Evolutionary conservation across 2,329 filamentous ascomycete genomes (phyloP).

Genomic region (Fusarium liriodendri): DNA sequence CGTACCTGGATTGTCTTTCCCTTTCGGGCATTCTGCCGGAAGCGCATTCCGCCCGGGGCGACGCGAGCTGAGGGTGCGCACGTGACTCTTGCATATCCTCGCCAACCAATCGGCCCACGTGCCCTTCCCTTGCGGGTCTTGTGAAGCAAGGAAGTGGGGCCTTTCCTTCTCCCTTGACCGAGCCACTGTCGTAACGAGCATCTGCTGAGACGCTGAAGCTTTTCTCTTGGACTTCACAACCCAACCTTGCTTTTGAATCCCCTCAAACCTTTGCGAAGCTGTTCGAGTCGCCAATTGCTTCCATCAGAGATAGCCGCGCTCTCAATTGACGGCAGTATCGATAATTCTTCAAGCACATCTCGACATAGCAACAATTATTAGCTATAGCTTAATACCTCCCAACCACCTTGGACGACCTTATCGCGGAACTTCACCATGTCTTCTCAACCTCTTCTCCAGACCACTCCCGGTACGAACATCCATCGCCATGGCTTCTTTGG

Average conservation of each 20-base stretch:
- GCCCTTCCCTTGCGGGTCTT: conserved; percentile 31
- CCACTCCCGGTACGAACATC: conserved; percentile 79
- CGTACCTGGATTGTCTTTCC: conserved; percentile 44
- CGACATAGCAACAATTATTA: neutral
- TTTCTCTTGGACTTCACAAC: conserved; percentile 21
- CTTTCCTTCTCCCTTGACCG: conserved; percentile 26
- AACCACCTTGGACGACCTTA: conserved; percentile 15
- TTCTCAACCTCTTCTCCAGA: conserved; percentile 94
- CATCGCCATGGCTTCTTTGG: conserved; percentile 36
- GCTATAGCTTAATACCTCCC: conserved; percentile 9
- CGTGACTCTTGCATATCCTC: conserved; percentile 37
- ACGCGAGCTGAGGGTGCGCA: conserved; percentile 36
- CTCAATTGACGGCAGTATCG: conserved; percentile 7
- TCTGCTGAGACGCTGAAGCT: conserved; percentile 14
- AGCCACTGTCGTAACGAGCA: conserved; percentile 36
- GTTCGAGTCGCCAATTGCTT: conserved; percentile 11
- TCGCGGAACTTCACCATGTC: conserved; percentile 73
- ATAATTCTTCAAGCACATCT: neutral
- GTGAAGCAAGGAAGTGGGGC: conserved; percentile 25
- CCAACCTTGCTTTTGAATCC: conserved; percentile 5
- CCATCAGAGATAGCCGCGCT: neutral
- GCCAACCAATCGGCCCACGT: conserved; percentile 50
- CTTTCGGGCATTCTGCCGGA: conserved; percentile 33
- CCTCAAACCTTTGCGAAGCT: neutral
- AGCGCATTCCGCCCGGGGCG: conserved; percentile 16